A percentile compares a stretch with the other conserved stretches of the same genome.
Conservation (phyloP, 2,329 filamentous ascomycete genomes). For the Colletotrichum theobromicola region DNA sequence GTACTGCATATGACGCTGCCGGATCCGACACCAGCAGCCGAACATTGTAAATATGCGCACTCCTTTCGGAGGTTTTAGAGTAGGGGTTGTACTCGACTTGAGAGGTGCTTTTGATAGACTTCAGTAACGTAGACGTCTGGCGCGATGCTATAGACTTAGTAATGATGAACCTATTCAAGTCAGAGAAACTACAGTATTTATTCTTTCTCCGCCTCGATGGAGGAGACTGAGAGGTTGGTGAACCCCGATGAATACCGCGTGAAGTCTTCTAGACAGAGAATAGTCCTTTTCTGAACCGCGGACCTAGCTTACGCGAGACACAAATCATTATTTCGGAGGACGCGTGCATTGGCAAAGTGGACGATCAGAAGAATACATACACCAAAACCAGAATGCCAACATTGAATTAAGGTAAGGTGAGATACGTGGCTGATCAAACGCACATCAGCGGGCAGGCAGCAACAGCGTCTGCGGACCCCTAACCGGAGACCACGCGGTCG, state of each 20-base stretch:
- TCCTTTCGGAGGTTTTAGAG: not conserved
- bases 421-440: not conserved
- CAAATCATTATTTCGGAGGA: not conserved
- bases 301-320: not conserved
- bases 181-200: not conserved
- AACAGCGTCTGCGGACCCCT: not conserved
- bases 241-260: not conserved
- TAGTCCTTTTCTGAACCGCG: not conserved
- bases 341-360: not conserved
- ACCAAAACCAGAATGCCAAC: not conserved
- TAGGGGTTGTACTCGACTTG: not conserved
- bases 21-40: slow-evolving; percentile 4
- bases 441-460: not conserved
- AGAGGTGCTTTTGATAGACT: not conserved
- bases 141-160: not conserved
- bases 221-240: not conserved
- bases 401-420: not conserved
- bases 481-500: not conserved
- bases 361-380: not conserved
- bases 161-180: not conserved
- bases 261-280: not conserved
- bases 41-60: not conserved
- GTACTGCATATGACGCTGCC: slow-evolving; percentile 21
- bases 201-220: too few relatives aligned
- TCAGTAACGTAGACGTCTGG: not conserved